Evolutionary conservation across 352 stramenopile genomes (phyloP).

Genomic region (Globisporangium recalcitrans): DNA sequence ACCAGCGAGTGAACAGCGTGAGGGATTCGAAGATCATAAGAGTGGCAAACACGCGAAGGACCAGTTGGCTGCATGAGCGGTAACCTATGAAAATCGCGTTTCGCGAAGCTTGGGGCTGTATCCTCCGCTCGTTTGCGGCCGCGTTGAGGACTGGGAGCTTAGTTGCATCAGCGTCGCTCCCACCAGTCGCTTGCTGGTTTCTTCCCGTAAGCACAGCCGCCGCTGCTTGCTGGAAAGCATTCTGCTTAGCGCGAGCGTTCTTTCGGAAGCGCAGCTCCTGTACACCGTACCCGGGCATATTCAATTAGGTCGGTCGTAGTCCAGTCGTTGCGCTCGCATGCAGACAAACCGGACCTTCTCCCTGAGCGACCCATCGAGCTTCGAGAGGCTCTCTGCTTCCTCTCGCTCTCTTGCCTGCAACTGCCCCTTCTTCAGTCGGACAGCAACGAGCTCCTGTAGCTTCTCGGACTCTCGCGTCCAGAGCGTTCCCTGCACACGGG

Average conservation of each 20-base stretch:
- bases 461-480: slow-evolving; percentile 44
- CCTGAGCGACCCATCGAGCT: slow-evolving; percentile 30
- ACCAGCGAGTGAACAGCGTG: no score
- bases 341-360: slow-evolving; percentile 10
- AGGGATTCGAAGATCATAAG: no score
- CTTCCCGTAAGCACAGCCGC: neutral
- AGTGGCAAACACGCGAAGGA: no score
- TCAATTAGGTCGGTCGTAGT: no score
- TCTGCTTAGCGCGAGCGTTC: slow-evolving; percentile 10
- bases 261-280: slow-evolving; percentile 35
- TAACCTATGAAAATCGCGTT: neutral
- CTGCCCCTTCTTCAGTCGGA: slow-evolving; percentile 30
- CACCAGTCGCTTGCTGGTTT: neutral
- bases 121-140: neutral
- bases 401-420: slow-evolving; percentile 25
- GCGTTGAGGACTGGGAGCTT: neutral
- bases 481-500: slow-evolving; percentile 25
- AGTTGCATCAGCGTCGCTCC: neutral
- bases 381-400: slow-evolving; percentile 28
- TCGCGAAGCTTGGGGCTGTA: neutral
- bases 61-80: neutral
- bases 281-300: no score
- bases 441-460: slow-evolving; percentile 33
- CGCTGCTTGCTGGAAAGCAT: slow-evolving; percentile 24
- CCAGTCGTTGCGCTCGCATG: no score